Evolutionary conservation across 805 yeast genomes (phyloP).

Genomic region (Starmera quercuum): DNA sequence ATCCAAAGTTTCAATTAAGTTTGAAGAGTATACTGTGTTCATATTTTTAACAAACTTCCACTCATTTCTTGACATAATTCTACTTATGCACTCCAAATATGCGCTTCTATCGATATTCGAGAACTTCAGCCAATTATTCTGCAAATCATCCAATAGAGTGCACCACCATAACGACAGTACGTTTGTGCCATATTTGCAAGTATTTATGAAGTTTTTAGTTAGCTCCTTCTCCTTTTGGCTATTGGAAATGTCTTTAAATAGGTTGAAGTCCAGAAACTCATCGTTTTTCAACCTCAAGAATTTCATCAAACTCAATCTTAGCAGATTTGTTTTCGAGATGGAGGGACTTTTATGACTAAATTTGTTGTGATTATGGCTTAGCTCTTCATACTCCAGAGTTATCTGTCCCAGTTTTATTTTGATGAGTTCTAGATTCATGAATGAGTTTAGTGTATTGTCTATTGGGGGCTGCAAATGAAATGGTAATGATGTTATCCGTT

Average conservation of each 20-base stretch:
- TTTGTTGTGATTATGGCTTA: constrained; percentile 1
- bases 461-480: background rate
- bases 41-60: constrained; percentile 18
- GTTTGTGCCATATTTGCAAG: background rate
- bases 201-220: background rate
- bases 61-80: constrained; percentile 19
- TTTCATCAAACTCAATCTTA: constrained; percentile 9
- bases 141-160: constrained; percentile 4
- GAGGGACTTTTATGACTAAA: constrained; percentile 3
- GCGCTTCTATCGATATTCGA: constrained; percentile 17
- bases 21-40: background rate
- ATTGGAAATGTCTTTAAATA: background rate
- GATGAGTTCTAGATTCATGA: background rate
- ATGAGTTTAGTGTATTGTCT: background rate
- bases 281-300: constrained; percentile 7
- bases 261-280: background rate
- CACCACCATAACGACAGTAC: constrained; percentile 7
- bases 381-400: background rate
- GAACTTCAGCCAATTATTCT: constrained; percentile 4
- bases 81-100: constrained; percentile 24
- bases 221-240: background rate
- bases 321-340: constrained; percentile 5
- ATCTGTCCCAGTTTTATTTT: background rate
- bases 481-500: background rate
- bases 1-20: background rate